phyloP scores from a whole-genome alignment of 768 basidiomycete genomes.

The Stropharia rugosoannulata region DNA sequence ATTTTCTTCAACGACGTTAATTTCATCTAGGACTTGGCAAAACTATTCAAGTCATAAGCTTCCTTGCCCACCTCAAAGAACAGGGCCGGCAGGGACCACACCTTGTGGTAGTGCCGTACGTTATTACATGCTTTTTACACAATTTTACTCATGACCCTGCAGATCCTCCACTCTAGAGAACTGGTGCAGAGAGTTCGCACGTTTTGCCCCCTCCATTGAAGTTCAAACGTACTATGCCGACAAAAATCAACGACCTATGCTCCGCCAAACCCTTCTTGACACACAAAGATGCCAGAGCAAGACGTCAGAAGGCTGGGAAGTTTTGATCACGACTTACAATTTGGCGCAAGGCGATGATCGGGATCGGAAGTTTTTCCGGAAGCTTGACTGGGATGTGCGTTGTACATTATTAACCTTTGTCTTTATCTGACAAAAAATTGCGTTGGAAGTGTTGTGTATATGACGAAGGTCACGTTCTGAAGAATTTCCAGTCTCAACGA shows the following conservation, averaged over 20 bases:
- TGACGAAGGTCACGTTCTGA: slow-evolving; percentile 96
- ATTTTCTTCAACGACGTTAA: background rate
- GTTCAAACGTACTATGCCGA: slow-evolving; percentile 93
- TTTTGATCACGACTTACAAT: slow-evolving; percentile 95
- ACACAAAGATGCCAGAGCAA: slow-evolving; percentile 48
- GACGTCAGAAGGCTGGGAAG: slow-evolving; percentile 76
- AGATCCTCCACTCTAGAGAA: slow-evolving; percentile 97
- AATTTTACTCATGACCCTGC: slow-evolving; percentile 8
- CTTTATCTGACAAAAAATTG: background rate
- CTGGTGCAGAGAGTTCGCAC: slow-evolving; percentile 95
- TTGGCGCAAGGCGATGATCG: slow-evolving; percentile 86
- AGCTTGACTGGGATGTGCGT: slow-evolving; percentile 90
- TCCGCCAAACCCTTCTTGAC: slow-evolving; percentile 72
- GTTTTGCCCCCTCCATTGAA: slow-evolving; percentile 83
- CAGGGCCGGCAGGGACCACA: slow-evolving; percentile 80
- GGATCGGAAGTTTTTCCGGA: slow-evolving; percentile 92
- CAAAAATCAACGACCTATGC: slow-evolving; percentile 77
- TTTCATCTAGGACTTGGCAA: slow-evolving; percentile 82
- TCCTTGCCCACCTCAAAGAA: slow-evolving; percentile 88
- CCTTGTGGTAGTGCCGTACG: slow-evolving; percentile 93
- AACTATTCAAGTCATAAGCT: slow-evolving; percentile 98
- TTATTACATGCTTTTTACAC: slow-evolving; percentile 15
- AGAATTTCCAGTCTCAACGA: slow-evolving; percentile 97
- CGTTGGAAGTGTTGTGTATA: slow-evolving; percentile 79
- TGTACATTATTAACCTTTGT: background rate